A percentile compares a stretch with the other conserved stretches of the same genome.
phyloP scores from a whole-genome alignment of 345 rosid genomes.

The Anastatica hierochuntica region DNA sequence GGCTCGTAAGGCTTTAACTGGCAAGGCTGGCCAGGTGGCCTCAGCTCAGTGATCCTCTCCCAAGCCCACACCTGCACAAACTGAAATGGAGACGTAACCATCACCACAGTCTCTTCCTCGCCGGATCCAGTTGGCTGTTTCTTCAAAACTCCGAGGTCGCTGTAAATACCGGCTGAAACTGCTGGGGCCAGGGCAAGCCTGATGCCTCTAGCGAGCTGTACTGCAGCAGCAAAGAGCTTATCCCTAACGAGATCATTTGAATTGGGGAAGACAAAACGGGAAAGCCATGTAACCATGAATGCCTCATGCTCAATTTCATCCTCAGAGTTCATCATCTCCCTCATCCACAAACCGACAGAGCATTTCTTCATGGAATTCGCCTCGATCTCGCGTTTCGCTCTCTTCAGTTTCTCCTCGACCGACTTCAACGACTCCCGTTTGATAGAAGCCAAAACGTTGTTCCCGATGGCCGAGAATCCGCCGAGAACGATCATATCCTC shows the following conservation, averaged over 20 bases:
- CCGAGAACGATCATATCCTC: conserved; percentile 39
- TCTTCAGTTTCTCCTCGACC: conserved; percentile 17
- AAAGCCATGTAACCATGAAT: conserved; percentile 40
- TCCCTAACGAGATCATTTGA: background rate
- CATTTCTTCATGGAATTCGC: conserved; percentile 19
- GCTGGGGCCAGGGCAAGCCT: conserved; percentile 43
- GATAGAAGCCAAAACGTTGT: conserved; percentile 24
- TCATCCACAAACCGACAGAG: conserved; percentile 27
- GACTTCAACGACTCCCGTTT: conserved; percentile 16
- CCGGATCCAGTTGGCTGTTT: conserved; percentile 13
- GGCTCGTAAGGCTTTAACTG: conserved; percentile 24
- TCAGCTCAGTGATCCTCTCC: conserved; percentile 33
- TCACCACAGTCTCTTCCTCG: background rate
- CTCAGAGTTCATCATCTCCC: conserved; percentile 28
- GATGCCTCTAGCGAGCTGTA: conserved; percentile 39
- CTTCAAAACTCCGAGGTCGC: conserved; percentile 35
- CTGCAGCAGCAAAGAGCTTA: conserved; percentile 31
- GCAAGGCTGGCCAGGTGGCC: conserved; percentile 26
- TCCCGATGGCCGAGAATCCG: conserved; percentile 37
- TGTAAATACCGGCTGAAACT: conserved; percentile 39
- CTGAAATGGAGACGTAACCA: conserved; percentile 29
- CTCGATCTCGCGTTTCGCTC: conserved; percentile 11
- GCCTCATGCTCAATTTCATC: conserved; percentile 55
- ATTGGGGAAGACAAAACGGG: conserved; percentile 34
- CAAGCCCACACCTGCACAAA: conserved; percentile 42